Conservation (phyloP, 2,329 filamentous ascomycete genomes). For the Mycosphaerella sp. region DNA sequence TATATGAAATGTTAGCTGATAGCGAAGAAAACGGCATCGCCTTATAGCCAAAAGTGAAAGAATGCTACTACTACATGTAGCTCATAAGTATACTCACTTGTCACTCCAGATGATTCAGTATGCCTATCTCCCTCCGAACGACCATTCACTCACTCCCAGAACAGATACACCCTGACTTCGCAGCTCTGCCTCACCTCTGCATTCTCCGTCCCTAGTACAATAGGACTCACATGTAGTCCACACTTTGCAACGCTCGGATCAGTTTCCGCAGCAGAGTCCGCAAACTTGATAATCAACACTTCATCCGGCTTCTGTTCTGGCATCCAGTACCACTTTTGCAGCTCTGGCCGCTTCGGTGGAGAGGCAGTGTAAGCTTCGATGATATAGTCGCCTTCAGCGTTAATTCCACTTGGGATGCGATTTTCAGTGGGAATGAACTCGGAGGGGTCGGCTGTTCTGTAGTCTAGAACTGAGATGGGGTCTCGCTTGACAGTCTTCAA, state of each 20-base stretch:
- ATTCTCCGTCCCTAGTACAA: conserved; percentile 11
- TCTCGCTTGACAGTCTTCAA: conserved; percentile 20
- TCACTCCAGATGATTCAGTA: too few species aligned
- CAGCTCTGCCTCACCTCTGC: conserved; percentile 16
- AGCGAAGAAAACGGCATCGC: too few species aligned
- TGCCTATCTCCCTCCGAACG: too few species aligned
- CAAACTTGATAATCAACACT: conserved; percentile 20
- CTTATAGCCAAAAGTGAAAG: too few species aligned
- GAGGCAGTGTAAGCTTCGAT: conserved; percentile 11
- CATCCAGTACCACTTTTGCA: conserved; percentile 19
- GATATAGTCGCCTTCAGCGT: conserved; percentile 16
- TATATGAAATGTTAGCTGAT: too few species aligned
- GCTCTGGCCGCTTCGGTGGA: conserved; percentile 14
- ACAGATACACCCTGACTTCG: conserved; percentile 16
- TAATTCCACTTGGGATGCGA: conserved; percentile 15
- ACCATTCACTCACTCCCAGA: conserved; percentile 15
- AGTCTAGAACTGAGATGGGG: conserved; percentile 19
- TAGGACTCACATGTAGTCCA: conserved; percentile 17
- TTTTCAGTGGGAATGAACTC: conserved; percentile 17
- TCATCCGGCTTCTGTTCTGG: conserved; percentile 19
- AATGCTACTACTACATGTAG: too few species aligned
- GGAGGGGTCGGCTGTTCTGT: conserved; percentile 11
- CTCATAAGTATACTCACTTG: too few species aligned
- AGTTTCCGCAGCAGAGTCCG: conserved; percentile 12
- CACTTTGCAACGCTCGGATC: conserved; percentile 12